phyloP scores from a whole-genome alignment of 345 rosid species.

The Reutealis trisperma region DNA sequence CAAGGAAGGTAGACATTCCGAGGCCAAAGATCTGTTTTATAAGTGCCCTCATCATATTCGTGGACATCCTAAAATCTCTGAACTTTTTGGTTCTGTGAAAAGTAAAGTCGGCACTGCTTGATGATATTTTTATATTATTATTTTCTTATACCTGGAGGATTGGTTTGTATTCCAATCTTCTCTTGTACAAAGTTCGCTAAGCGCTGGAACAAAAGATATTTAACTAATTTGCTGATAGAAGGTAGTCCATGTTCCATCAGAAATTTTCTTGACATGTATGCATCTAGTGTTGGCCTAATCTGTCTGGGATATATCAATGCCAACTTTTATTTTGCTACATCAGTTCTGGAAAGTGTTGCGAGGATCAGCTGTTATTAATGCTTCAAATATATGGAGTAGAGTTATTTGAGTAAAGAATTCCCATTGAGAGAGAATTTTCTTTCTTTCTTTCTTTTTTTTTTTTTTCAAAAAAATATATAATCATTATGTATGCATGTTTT shows the following conservation, averaged over 20 bases:
- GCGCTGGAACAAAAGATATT: not conserved
- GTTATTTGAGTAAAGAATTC: not conserved
- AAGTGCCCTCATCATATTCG: slow-evolving; percentile 78
- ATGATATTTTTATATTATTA: not conserved
- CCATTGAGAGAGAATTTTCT: not conserved
- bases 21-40: slow-evolving; percentile 70
- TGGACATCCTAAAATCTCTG: slow-evolving; percentile 53
- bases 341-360: not conserved
- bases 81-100: slow-evolving; percentile 60
- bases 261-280: no score
- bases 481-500: not conserved
- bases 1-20: slow-evolving; percentile 71
- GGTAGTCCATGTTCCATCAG: no score
- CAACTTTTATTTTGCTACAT: not conserved
- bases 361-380: not conserved
- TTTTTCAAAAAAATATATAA: no score
- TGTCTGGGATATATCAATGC: no score
- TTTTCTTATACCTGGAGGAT: not conserved
- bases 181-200: not conserved
- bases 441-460: no score
- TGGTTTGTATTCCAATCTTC: not conserved
- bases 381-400: not conserved
- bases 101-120: slow-evolving; percentile 8
- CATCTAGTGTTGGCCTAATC: not conserved
- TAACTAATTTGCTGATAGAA: no score